Evolutionary conservation across 2,329 filamentous ascomycete genomes (phyloP).

Genomic region (Arthroderma sp.): DNA sequence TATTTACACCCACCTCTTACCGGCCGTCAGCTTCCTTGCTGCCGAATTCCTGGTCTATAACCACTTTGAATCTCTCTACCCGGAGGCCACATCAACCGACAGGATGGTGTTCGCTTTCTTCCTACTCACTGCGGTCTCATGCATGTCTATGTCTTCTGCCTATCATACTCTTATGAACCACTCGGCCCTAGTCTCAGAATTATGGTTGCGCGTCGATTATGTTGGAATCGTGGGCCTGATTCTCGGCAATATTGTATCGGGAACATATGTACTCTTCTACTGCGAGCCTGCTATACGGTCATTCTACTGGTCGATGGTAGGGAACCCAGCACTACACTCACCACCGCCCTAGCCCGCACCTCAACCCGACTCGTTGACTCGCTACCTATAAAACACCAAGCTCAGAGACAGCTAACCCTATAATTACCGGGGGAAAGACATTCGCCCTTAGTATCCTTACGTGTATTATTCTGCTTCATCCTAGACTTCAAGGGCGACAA

Average conservation of each 20-base stretch:
- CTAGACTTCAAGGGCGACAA: constrained; percentile 15
- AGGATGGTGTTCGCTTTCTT: constrained; percentile 41
- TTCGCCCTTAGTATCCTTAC: constrained; percentile 15
- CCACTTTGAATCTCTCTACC: constrained; percentile 7
- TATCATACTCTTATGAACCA: constrained; percentile 20
- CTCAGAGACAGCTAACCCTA: background rate
- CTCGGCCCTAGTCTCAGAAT: constrained; percentile 13
- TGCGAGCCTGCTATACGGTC: constrained; percentile 15
- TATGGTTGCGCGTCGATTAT: constrained; percentile 16
- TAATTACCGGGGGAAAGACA: background rate
- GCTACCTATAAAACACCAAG: background rate
- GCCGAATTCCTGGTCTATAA: constrained; percentile 6
- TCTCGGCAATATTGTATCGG: constrained; percentile 19
- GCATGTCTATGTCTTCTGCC: constrained; percentile 43
- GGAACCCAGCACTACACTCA: background rate
- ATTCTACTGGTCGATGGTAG: constrained; percentile 21
- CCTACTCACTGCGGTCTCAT: constrained; percentile 54
- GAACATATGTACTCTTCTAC: constrained; percentile 21
- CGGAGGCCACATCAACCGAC: constrained; percentile 3
- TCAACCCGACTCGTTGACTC: no score
- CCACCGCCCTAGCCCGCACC: no score
- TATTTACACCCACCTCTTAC: constrained; percentile 59
- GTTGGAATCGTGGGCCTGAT: constrained; percentile 19
- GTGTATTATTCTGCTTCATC: constrained; percentile 20
- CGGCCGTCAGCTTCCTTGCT: constrained; percentile 44